phyloP scores from a whole-genome alignment of 139 green algal species.

The Picochlorum sp. region DNA sequence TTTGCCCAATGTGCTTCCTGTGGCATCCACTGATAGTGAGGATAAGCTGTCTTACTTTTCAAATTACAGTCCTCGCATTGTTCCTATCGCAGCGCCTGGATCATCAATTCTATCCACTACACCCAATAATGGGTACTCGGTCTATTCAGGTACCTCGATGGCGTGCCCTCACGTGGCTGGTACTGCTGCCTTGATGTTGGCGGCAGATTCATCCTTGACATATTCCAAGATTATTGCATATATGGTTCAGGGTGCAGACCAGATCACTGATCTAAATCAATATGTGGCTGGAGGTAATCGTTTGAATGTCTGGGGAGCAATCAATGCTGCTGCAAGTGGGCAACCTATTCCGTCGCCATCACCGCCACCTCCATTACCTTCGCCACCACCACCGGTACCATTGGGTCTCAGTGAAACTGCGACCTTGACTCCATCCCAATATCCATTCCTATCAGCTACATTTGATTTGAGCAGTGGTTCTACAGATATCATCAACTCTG shows the following conservation, averaged over 20 bases:
- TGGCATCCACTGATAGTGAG: conserved; percentile 9
- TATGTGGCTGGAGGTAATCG: not conserved
- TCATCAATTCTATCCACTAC: conserved; percentile 3
- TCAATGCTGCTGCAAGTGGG: not conserved
- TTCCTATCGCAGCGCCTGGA: conserved; percentile 12
- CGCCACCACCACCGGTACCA: not conserved
- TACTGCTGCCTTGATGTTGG: conserved; percentile 32
- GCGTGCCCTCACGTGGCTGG: conserved; percentile 55
- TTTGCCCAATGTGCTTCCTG: conserved; percentile 3
- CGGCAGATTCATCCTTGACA: not conserved
- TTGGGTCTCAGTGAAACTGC: not conserved
- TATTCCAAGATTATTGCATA: not conserved
- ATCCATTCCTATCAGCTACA: not conserved
- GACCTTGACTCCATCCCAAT: not conserved
- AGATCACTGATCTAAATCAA: not conserved
- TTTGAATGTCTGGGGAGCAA: not conserved
- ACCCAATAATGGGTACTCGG: not conserved
- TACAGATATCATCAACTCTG: not conserved
- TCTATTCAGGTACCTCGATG: conserved; percentile 74
- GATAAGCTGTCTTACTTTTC: conserved; percentile 10
- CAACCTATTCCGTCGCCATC: not conserved
- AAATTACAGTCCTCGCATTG: conserved; percentile 5
- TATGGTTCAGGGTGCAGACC: not conserved
- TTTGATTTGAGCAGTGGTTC: not conserved
- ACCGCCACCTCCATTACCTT: not conserved